A percentile compares a stretch with the other conserved stretches of the same genome.
These are phyloP conservation scores for Wolfiporia cocos DNA, from an alignment of 1,284 basidiomycete genomes.

Conservation along the genomic window DNA sequence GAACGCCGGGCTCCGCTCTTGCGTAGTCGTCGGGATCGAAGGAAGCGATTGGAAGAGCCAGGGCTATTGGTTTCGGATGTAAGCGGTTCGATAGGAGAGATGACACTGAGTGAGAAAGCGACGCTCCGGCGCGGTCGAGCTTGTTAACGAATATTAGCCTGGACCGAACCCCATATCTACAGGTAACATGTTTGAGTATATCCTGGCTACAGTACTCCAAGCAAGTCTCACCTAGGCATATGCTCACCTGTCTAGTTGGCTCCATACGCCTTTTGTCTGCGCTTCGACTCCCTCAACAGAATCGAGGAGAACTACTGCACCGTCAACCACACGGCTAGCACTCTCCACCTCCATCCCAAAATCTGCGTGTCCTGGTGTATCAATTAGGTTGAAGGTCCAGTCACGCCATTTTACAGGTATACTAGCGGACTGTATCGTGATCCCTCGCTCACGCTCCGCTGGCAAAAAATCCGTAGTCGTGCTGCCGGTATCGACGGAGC, in stretches of 20 bases:
- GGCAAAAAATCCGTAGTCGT: conserved; percentile 90
- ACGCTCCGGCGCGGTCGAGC: conserved; percentile 80
- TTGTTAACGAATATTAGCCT: conserved; percentile 86
- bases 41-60: conserved; percentile 78
- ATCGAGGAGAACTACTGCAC: conserved; percentile 83
- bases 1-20: conserved; percentile 67
- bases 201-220: not conserved
- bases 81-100: conserved; percentile 71
- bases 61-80: conserved; percentile 65
- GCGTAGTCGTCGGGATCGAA: conserved; percentile 60
- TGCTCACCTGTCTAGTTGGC: conserved; percentile 73
- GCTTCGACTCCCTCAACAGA: conserved; percentile 90
- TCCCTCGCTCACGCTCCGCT: conserved; percentile 83
- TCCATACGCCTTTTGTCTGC: conserved; percentile 87
- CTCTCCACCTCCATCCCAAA: conserved; percentile 95
- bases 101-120: conserved; percentile 61
- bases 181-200: not conserved
- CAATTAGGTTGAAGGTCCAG: conserved; percentile 83
- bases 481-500: conserved; percentile 84
- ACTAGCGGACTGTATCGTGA: conserved; percentile 89
- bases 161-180: conserved; percentile 72
- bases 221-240: conserved; percentile 11
- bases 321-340: conserved; percentile 85
- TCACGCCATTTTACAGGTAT: conserved; percentile 86
- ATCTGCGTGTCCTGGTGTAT: conserved; percentile 90